Evolutionary conservation across 2,329 filamentous ascomycete species (phyloP), one percentile per base, ranked within the genome.

Genomic region (Aspergillus puulaauensis): DNA sequence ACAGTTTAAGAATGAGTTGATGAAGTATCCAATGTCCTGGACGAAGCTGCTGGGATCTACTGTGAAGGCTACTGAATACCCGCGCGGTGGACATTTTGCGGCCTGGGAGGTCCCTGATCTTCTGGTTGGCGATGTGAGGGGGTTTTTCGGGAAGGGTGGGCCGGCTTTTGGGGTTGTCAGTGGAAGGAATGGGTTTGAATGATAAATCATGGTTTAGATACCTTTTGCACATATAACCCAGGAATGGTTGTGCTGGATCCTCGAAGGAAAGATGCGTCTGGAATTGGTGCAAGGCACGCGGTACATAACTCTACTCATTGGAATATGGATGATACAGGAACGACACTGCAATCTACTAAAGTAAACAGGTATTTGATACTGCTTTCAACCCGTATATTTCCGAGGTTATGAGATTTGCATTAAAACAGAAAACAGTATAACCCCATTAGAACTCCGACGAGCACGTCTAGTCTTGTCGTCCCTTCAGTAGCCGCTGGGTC

Each of bases 401-500:
- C 57, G 49, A 54, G 57, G 54, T 43, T 55, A 55, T 61, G 60
- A 54, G 48, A 54, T 52, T 50, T 61, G 49, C 49, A 60, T 62
- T 61, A 61, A 57, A 44, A 59, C 49, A 54, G 55, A 62, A 49
- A 65, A 63, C 54, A 63, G 59, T 63, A 59, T 64, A 68, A 68
- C 56, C 62, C 63, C 60, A 68, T 64, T 62, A 67, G 43, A 54
- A 52, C 48, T 33, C 49, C 33, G 33, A 46, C 23, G 49, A 45
- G 43, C 49, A 21, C 21, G 33, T 70, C 70, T 91, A 93, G 77
- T 98, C 93, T 82, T 98, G 93, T 82, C 93, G 87, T 74, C 93
- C 93, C 87, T 98, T 98, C 77, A 99, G 83, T 87, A 99, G 86
- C 76, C 95, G 86, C 89, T 98, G 97, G 72, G 95, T 98, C 63